Base-by-base conservation (phyloP, 352 stramenopile species). In the Globisporangium cystogenes region DNA sequence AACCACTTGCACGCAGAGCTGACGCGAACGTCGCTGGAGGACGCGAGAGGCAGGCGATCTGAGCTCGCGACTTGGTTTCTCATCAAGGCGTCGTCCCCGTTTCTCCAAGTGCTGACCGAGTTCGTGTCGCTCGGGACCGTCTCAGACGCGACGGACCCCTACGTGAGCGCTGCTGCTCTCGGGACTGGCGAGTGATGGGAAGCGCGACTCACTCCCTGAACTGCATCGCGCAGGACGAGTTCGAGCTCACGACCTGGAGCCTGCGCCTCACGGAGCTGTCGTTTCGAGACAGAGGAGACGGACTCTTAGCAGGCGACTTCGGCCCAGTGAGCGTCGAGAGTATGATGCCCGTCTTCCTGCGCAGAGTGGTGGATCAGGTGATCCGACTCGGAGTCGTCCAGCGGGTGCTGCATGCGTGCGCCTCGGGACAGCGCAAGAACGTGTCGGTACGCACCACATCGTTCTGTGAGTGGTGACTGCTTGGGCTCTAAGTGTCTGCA, bases 51-150 rank as follows among this genome's bases (percentile, higher is more conserved):
- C 11, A 29, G 54, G 23, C 58, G 66, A 24, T 50, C 68, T 31
- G 33, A 61, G 20, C 35, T 90, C 18, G 49, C 72, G 10, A 67
- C 42, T 21, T 89, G 80, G 80, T 65, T 90, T 29, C 62, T 90
- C 27, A 60, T 82, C 1, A 80, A 78, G 46, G 59, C 72, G 20
- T 70, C 64, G n/a, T 62, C 57, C 16, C 75, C 80, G 29, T 74
- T 85, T n/a, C 43, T 90, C n/a, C 53, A 53, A 35, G 59, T 68
- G 0, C 51, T 90, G 31, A 78, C 80, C 5, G 63, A 69, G n/a
- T 75, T 87, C 33, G 58, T 84, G 10, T 57, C 68, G 1, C 65
- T 53, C 7, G 80, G 80, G 3, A 57, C 67, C 37, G 70, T 86
- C 23, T 51, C 65, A 11, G 53, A 86, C 37, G 36, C 59, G 18